Evolutionary conservation across 1,284 basidiomycete species (phyloP).

Genomic region (Cutaneotrichosporon sp.): DNA sequence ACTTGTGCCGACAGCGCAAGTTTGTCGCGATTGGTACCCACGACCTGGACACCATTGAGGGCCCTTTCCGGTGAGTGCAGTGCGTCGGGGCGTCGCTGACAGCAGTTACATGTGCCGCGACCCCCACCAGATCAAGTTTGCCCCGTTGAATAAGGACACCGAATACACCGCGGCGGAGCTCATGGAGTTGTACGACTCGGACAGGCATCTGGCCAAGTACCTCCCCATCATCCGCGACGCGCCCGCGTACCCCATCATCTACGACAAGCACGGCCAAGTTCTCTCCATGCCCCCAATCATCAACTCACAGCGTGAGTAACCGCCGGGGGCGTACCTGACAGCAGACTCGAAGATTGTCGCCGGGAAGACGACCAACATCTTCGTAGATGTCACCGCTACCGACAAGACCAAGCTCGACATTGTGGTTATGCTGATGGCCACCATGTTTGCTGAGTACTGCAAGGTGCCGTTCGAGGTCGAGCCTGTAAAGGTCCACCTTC

Average conservation of each 20-base stretch:
- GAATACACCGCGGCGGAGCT: slow-evolving; percentile 74
- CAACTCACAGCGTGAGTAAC: slow-evolving; percentile 68
- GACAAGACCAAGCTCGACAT: slow-evolving; percentile 95
- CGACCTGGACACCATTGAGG: slow-evolving; percentile 82
- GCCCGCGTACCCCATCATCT: slow-evolving; percentile 96
- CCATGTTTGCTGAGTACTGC: slow-evolving; percentile 98
- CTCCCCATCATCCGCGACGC: slow-evolving; percentile 90
- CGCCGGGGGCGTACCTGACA: neutral
- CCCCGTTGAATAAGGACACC: slow-evolving; percentile 71
- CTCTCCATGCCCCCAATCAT: slow-evolving; percentile 98
- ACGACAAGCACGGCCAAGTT: slow-evolving; percentile 79
- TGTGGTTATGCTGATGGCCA: slow-evolving; percentile 87
- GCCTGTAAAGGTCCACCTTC: slow-evolving; percentile 74
- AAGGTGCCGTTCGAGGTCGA: slow-evolving; percentile 81
- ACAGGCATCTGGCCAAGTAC: slow-evolving; percentile 85
- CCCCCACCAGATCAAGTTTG: slow-evolving; percentile 85
- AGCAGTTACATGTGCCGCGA: slow-evolving; percentile 75
- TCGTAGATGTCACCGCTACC: slow-evolving; percentile 96
- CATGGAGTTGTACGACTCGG: slow-evolving; percentile 88
- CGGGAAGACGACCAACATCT: slow-evolving; percentile 86
- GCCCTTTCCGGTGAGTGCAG: slow-evolving; percentile 62
- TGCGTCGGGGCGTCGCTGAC: neutral
- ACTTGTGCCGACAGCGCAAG: slow-evolving; percentile 82
- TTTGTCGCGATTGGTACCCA: slow-evolving; percentile 97
- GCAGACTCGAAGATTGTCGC: slow-evolving; percentile 82